Conservation (phyloP, 225 moss, liverwort and hornwort genomes). For the Pseudoscleropodium purum region DNA sequence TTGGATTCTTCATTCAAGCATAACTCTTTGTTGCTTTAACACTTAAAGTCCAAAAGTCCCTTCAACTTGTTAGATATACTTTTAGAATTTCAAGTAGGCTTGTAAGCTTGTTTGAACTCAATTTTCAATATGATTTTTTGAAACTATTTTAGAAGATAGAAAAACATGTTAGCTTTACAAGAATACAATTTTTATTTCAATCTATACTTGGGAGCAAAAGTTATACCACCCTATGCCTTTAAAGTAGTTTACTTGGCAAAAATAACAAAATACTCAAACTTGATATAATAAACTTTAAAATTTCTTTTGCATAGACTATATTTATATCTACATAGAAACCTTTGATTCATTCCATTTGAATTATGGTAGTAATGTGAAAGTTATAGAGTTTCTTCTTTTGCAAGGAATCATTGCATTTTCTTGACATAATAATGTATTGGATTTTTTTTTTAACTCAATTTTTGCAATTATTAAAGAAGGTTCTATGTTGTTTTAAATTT, state of each 20-base stretch:
- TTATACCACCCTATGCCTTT: fast-evolving
- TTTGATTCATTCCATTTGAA: background rate
- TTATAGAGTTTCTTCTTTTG: background rate
- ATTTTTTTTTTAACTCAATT: background rate
- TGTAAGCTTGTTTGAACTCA: background rate
- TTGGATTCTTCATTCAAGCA: background rate
- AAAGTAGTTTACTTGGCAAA: fast-evolving
- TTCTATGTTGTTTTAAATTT: background rate
- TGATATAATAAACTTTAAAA: background rate
- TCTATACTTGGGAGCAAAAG: background rate
- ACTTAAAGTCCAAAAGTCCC: background rate
- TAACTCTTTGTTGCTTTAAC: background rate
- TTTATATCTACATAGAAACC: background rate
- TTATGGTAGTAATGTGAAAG: background rate
- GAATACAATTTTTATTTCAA: background rate
- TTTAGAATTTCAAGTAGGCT: background rate
- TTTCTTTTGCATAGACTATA: background rate
- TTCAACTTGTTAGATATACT: background rate
- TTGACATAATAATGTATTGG: background rate
- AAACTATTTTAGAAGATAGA: background rate
- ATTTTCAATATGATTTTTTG: background rate
- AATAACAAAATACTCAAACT: background rate
- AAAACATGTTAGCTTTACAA: background rate
- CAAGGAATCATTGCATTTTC: background rate
- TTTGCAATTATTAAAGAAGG: background rate